A percentile compares a stretch with the other conserved stretches of the same genome.
These are phyloP conservation scores for Quercus phellos DNA, from an alignment of 331 rosid species.

Conservation along the genomic window DNA sequence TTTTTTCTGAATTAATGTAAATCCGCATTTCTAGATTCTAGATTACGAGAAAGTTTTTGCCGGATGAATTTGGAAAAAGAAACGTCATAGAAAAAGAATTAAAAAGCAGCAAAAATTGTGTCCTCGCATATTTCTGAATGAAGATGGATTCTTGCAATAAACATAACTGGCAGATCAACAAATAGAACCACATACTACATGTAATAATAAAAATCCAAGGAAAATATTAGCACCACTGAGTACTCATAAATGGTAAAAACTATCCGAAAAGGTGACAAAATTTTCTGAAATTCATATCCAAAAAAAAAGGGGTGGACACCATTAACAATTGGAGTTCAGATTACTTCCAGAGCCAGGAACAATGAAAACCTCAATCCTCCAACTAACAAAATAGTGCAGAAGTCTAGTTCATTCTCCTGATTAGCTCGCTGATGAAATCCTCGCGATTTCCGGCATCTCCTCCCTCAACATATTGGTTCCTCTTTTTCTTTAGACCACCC, in stretches of 20 bases:
- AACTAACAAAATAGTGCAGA: not conserved
- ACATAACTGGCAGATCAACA: not conserved
- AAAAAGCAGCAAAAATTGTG: not conserved
- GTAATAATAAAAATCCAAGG: no score
- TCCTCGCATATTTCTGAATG: not conserved
- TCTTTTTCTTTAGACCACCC: constrained; percentile 32
- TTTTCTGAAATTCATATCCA: not conserved
- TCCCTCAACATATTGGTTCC: constrained; percentile 84
- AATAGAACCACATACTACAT: not conserved
- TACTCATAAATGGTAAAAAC: not conserved
- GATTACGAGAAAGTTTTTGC: no score
- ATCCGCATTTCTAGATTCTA: no score
- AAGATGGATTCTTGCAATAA: not conserved
- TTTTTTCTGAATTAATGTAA: no score
- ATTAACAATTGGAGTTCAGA: not conserved
- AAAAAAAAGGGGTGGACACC: not conserved
- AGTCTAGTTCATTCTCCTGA: constrained; percentile 77
- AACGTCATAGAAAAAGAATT: no score
- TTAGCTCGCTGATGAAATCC: constrained; percentile 80
- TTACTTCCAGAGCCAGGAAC: constrained; percentile 11
- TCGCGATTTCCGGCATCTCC: constrained; percentile 92
- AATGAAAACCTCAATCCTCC: not conserved
- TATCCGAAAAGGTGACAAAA: not conserved
- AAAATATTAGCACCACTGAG: not conserved
- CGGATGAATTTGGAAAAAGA: no score